Evolutionary conservation across 352 stramenopile genomes (phyloP).

Genomic region (Globisporangium alternatum): DNA sequence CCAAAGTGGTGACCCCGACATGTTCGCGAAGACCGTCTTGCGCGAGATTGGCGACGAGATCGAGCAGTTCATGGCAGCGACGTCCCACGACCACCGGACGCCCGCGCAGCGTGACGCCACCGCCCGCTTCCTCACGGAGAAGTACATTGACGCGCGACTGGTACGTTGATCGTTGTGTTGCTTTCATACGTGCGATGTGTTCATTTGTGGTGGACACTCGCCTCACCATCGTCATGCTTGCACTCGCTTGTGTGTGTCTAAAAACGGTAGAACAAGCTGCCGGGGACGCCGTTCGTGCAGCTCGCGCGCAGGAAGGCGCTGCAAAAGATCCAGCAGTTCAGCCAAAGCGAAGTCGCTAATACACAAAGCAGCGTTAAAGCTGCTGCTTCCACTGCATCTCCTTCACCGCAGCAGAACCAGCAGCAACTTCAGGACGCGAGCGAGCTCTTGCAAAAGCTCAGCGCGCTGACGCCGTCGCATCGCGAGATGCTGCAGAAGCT

Average conservation of each 20-base stretch:
- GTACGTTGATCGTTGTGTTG: constrained; percentile 1
- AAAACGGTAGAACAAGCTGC: constrained; percentile 32
- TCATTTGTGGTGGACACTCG: neutral
- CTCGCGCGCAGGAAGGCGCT: constrained; percentile 38
- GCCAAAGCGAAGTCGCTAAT: neutral
- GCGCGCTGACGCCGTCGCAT: constrained; percentile 29
- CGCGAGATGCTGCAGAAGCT: constrained; percentile 41
- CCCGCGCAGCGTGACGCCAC: constrained; percentile 16
- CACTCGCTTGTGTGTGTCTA: neutral
- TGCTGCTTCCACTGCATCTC: neutral
- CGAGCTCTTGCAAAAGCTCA: constrained; percentile 18
- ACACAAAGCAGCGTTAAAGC: neutral
- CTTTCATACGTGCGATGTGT: neutral
- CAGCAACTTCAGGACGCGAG: neutral
- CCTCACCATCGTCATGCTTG: too few relatives aligned
- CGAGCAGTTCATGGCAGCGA: constrained; percentile 25
- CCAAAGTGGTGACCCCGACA: constrained; percentile 25
- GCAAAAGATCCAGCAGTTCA: constrained; percentile 44
- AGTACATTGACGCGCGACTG: constrained; percentile 35
- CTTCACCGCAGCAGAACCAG: neutral
- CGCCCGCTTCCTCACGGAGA: constrained; percentile 37
- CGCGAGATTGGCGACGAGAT: constrained; percentile 45
- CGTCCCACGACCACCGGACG: neutral
- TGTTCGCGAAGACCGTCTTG: constrained; percentile 31
- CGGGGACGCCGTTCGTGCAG: constrained; percentile 49